Conservation (phyloP, 1,284 basidiomycete genomes). For the Malassezia pachydermatis region DNA sequence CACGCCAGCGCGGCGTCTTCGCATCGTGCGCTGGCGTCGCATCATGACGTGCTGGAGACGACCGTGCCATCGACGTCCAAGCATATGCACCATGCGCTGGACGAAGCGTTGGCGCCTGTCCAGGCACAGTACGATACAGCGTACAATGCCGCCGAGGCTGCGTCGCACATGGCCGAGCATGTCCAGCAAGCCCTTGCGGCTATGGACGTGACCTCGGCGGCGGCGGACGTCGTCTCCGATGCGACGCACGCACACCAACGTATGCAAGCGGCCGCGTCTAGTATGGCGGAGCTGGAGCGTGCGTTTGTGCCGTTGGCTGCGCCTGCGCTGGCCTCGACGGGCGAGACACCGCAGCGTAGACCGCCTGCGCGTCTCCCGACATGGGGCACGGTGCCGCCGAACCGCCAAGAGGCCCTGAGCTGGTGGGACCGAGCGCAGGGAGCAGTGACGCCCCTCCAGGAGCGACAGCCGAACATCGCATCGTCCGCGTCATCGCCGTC, state of each 20-base stretch:
- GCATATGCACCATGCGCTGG: too few relatives aligned
- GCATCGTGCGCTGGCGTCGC: too few relatives aligned
- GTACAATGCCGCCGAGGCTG: neutral
- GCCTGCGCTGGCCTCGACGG: constrained; percentile 22
- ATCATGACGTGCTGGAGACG: neutral
- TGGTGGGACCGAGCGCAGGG: constrained; percentile 3
- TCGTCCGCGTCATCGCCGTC: too few relatives aligned
- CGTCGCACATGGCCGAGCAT: neutral
- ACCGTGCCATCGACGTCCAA: neutral
- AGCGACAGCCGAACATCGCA: neutral
- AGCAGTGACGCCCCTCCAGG: neutral
- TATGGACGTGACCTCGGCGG: constrained; percentile 2
- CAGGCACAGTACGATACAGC: too few relatives aligned
- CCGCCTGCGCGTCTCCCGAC: constrained; percentile 21
- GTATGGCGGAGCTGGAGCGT: neutral
- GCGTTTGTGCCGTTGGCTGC: constrained; percentile 3
- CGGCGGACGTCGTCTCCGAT: neutral
- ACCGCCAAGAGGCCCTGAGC: constrained; percentile 23
- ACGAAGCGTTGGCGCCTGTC: neutral
- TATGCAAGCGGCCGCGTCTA: neutral
- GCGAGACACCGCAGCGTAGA: constrained; percentile 34
- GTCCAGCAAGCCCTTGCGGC: neutral
- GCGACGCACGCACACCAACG: too few relatives aligned
- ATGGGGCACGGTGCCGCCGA: constrained; percentile 26
- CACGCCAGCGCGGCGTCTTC: too few relatives aligned